These are phyloP conservation scores for Coniochaeta sp. DNA, from an alignment of 2,329 filamentous ascomycete genomes.

Conservation along the genomic window DNA sequence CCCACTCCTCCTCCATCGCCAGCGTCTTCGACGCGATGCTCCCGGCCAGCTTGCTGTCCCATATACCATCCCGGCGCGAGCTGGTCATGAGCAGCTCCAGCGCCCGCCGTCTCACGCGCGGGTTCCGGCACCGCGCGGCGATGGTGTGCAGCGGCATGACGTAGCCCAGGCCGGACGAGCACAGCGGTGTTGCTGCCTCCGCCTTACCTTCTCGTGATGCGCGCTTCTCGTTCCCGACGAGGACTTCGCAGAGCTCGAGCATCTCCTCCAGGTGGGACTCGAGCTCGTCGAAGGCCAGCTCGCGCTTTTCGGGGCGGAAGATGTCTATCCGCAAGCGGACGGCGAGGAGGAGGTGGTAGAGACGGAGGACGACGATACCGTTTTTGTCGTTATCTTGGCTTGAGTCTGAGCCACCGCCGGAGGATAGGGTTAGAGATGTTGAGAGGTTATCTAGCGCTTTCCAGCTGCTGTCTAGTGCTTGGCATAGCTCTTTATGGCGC, in stretches of 20 bases:
- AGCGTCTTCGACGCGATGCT: background rate
- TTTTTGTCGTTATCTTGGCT: background rate
- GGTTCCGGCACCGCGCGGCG: slow-evolving; percentile 10
- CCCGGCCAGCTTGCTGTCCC: slow-evolving; percentile 4
- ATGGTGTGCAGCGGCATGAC: slow-evolving; percentile 12
- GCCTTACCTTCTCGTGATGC: background rate
- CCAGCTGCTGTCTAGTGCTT: slow-evolving; percentile 8
- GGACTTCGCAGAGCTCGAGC: slow-evolving; percentile 7
- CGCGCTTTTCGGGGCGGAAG: slow-evolving; percentile 8
- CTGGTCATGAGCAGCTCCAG: slow-evolving; percentile 1
- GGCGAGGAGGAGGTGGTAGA: slow-evolving; percentile 7
- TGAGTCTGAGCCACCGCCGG: background rate
- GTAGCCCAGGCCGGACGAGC: slow-evolving; percentile 11
- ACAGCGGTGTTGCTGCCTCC: background rate
- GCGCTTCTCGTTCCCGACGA: slow-evolving; percentile 2
- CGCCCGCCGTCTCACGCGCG: slow-evolving; percentile 5
- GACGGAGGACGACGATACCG: slow-evolving; percentile 6
- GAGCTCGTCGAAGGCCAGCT: slow-evolving; percentile 8
- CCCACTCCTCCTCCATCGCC: background rate
- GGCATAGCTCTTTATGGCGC: slow-evolving; percentile 9
- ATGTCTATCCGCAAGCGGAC: slow-evolving; percentile 10
- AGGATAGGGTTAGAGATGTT: background rate
- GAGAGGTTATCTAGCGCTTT: slow-evolving; percentile 8
- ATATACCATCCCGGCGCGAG: slow-evolving; percentile 5
- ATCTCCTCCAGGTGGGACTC: slow-evolving; percentile 9